These are phyloP conservation scores for Cinnamomum micranthum DNA, from an alignment of 164 flowering plant genomes.

Conservation along the genomic window DNA sequence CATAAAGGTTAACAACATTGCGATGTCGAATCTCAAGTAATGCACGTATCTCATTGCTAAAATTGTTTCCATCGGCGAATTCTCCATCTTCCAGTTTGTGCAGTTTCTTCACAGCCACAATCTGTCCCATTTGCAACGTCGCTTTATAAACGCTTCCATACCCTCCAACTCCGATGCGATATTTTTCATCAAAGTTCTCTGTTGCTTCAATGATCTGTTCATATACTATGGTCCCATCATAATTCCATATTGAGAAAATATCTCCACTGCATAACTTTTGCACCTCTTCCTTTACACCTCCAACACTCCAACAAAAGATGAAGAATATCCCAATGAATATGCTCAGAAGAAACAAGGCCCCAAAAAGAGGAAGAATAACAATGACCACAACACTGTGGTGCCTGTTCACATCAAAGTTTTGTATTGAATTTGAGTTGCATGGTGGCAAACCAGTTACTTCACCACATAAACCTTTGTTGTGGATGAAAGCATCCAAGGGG, in stretches of 20 bases:
- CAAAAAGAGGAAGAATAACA: neutral
- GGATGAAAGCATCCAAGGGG: neutral
- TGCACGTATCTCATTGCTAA: slow-evolving; percentile 13
- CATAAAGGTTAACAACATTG: slow-evolving; percentile 20
- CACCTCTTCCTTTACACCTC: neutral
- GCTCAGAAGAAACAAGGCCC: neutral
- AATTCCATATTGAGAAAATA: slow-evolving; percentile 38
- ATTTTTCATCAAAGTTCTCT: slow-evolving; percentile 38
- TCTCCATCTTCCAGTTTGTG: slow-evolving; percentile 19
- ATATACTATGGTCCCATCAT: slow-evolving; percentile 43
- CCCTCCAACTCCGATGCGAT: slow-evolving; percentile 60
- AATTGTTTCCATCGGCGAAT: neutral
- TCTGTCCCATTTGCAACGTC: slow-evolving; percentile 31
- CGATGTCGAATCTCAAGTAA: slow-evolving; percentile 18
- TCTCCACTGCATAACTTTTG: neutral
- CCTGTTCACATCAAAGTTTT: neutral
- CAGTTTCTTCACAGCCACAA: slow-evolving; percentile 52
- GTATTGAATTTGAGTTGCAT: neutral
- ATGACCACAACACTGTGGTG: neutral
- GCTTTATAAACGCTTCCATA: slow-evolving; percentile 57
- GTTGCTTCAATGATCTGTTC: slow-evolving; percentile 49
- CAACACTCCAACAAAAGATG: neutral
- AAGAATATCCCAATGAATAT: neutral
- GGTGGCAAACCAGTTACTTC: neutral
- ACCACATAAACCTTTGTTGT: slow-evolving; percentile 7